These are phyloP conservation scores for Gossypium raimondii DNA, from an alignment of 345 rosid genomes.

Conservation along the genomic window DNA sequence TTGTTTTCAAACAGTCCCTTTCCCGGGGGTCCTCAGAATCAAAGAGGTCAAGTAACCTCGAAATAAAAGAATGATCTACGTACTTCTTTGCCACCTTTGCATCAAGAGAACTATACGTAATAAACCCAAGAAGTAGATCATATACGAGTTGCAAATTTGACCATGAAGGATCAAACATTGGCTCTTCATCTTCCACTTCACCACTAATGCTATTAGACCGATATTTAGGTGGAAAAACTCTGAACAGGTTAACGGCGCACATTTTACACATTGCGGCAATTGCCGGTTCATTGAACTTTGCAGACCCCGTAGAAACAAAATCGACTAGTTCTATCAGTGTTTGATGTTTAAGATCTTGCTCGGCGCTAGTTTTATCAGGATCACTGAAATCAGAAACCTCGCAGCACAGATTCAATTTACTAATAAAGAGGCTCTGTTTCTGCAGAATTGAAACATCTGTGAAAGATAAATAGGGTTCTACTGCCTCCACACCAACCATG, in stretches of 20 bases:
- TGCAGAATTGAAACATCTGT: slow-evolving; percentile 63
- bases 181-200: slow-evolving; percentile 69
- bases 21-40: slow-evolving; percentile 84
- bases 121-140: slow-evolving; percentile 57
- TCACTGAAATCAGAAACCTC: slow-evolving; percentile 47
- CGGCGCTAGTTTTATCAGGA: slow-evolving; percentile 42
- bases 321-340: slow-evolving; percentile 54
- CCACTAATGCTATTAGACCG: slow-evolving; percentile 39
- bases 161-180: slow-evolving; percentile 77
- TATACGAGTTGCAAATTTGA: slow-evolving; percentile 63
- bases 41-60: slow-evolving; percentile 63
- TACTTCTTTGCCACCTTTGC: slow-evolving; percentile 64
- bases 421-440: slow-evolving; percentile 62
- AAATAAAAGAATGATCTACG: slow-evolving; percentile 54
- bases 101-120: slow-evolving; percentile 48
- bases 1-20: slow-evolving; percentile 69
- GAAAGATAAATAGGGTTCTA: slow-evolving; percentile 65
- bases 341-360: slow-evolving; percentile 55
- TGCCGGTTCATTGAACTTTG: slow-evolving; percentile 58
- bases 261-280: slow-evolving; percentile 60
- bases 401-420: slow-evolving; percentile 66
- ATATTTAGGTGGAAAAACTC: slow-evolving; percentile 64
- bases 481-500: slow-evolving; percentile 63
- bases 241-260: slow-evolving; percentile 57
- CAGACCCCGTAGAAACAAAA: slow-evolving; percentile 61